Conservation (phyloP, 495 filamentous ascomycete species). For the Apiosordaria backusii region DNA sequence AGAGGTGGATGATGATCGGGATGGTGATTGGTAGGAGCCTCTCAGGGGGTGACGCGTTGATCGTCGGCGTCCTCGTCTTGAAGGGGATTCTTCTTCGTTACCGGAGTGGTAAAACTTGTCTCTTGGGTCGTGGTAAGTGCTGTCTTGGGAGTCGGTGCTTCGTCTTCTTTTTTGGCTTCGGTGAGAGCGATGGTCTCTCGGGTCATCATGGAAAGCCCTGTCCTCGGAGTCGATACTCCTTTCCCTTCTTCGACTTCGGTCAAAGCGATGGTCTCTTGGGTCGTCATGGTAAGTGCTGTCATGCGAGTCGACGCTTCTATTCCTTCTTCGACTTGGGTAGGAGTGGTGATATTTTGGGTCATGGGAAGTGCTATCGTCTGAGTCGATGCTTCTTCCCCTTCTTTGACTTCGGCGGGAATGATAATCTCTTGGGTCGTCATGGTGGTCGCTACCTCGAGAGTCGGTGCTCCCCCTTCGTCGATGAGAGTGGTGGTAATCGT, state of each 20-base stretch:
- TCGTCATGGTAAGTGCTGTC: neutral
- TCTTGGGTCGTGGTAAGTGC: neutral
- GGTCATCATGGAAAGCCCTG: conserved; percentile 19
- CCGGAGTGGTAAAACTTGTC: neutral
- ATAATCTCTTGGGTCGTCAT: conserved; percentile 19
- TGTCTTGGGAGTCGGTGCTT: neutral
- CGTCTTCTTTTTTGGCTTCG: neutral
- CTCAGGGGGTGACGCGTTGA: conserved; percentile 1
- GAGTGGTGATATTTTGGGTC: neutral
- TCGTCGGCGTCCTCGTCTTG: neutral
- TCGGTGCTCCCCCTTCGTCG: neutral
- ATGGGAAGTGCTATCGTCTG: neutral
- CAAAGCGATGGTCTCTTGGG: neutral
- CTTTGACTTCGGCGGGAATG: conserved; percentile 13
- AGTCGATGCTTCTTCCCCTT: neutral
- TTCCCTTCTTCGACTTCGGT: neutral
- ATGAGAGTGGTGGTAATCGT: neutral
- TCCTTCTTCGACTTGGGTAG: neutral
- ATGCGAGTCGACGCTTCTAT: neutral
- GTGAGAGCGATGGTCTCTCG: conserved; percentile 17
- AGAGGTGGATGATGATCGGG: conserved; percentile 6
- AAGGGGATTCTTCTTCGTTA: neutral
- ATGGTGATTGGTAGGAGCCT: neutral
- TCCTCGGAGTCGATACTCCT: conserved; percentile 4
- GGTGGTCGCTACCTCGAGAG: conserved; percentile 6